Evolutionary conservation across 768 basidiomycete genomes (phyloP).

Genomic region (Boletus reticuloceps): DNA sequence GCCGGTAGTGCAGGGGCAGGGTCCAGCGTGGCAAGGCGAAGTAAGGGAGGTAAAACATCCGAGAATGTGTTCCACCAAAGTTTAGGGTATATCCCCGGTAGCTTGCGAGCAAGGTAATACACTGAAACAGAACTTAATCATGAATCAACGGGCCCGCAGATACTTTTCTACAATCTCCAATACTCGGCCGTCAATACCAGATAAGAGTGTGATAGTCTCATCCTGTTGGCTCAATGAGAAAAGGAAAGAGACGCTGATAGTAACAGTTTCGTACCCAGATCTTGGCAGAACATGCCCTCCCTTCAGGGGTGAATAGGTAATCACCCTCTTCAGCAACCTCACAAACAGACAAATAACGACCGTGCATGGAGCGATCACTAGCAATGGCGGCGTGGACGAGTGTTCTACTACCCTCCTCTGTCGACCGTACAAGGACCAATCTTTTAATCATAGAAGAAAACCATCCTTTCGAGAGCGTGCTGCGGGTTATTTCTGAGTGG

Average conservation of each 20-base stretch:
- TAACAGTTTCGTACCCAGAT: slow-evolving; percentile 31
- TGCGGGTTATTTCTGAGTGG: slow-evolving; percentile 27
- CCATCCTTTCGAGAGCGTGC: not conserved
- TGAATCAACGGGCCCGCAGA: not conserved
- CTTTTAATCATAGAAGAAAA: not conserved
- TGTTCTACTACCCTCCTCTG: slow-evolving; percentile 35
- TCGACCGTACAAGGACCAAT: slow-evolving; percentile 23
- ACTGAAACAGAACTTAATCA: not conserved
- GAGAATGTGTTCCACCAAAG: too few species aligned
- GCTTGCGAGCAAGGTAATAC: too few species aligned
- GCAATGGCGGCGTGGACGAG: slow-evolving; percentile 35
- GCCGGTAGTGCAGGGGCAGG: slow-evolving; percentile 42
- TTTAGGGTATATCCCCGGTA: too few species aligned
- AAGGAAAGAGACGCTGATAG: not conserved
- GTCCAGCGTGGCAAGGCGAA: slow-evolving; percentile 17
- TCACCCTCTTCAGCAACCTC: slow-evolving; percentile 29
- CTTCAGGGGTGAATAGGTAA: slow-evolving; percentile 28
- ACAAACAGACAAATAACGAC: slow-evolving; percentile 29
- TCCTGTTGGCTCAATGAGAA: slow-evolving; percentile 11
- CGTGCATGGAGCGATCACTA: slow-evolving; percentile 24
- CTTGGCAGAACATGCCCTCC: slow-evolving; percentile 24
- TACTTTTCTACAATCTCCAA: slow-evolving; percentile 16
- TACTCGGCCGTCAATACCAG: slow-evolving; percentile 21
- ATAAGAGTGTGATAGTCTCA: slow-evolving; percentile 22
- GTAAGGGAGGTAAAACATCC: too few species aligned